phyloP scores from a whole-genome alignment of 139 green algal genomes.

The Coccomyxa sp. region DNA sequence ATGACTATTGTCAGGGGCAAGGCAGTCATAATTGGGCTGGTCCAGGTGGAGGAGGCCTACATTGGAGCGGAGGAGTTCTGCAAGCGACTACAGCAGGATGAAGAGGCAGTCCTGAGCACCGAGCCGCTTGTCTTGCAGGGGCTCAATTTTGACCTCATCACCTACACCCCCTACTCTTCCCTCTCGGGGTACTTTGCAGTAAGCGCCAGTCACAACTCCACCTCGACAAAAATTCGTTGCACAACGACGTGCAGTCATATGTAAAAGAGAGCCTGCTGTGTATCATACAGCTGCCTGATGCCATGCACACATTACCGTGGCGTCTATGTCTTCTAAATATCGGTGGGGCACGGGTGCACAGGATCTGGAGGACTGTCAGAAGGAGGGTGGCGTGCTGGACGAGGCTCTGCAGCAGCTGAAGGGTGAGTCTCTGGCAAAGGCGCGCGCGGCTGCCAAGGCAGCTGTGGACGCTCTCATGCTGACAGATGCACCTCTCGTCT shows the following conservation, averaged over 20 bases:
- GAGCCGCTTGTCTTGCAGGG: constrained; percentile 52
- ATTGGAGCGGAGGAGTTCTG: constrained; percentile 63
- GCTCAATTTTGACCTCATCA: constrained; percentile 76
- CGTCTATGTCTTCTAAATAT: too few species aligned
- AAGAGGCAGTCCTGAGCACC: constrained; percentile 22
- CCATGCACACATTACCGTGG: too few species aligned
- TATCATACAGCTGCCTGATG: too few species aligned
- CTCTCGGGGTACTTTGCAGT: constrained; percentile 60
- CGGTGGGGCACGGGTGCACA: too few species aligned
- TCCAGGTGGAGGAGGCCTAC: constrained; percentile 79
- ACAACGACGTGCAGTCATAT: too few species aligned
- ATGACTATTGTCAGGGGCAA: too few species aligned
- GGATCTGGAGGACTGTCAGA: too few species aligned
- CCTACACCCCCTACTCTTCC: constrained; percentile 60
- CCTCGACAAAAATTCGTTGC: too few species aligned
- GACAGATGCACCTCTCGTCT: constrained; percentile 70
- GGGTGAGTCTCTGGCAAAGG: background rate
- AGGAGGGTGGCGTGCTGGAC: too few species aligned
- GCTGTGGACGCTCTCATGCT: constrained; percentile 65
- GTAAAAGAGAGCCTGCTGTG: too few species aligned
- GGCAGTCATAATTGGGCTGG: background rate
- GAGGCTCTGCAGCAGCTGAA: background rate
- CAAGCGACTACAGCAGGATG: constrained; percentile 43
- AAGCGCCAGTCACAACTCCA: background rate
- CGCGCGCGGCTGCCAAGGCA: background rate